Base-by-base conservation (phyloP, 2,329 filamentous ascomycete species). In the Alternaria viburni region DNA sequence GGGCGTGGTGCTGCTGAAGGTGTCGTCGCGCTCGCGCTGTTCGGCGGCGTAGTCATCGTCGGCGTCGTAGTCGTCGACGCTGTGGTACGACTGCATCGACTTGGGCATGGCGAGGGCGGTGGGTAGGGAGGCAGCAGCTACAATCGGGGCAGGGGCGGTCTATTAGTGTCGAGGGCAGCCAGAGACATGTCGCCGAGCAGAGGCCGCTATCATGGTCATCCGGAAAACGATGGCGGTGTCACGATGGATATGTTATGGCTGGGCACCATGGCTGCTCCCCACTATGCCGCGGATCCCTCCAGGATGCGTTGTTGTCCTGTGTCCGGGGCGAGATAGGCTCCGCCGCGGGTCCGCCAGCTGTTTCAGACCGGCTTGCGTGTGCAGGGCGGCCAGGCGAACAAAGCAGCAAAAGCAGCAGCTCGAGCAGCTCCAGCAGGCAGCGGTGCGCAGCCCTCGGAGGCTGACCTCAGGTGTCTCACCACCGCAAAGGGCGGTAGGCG, bases 1-100 rank as follows among this genome's bases (percentile, higher is more conserved):
- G 26, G 74, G 76, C 7, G 75, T 78, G 43, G 75, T 69, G 72
- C 67, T 74, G 70, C 74, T 74, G 65, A 76, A 65, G 15, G 75
- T 77, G 57, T 79, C 74, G 58, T 67, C 62, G 51, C 69, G 69
- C 63, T 77, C 73, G 47, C 71, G 70, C 52, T 69, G 70, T 61
- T 76, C 71, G 59, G 72, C 70, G 54, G 74, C 71, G 54, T 77
- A 71, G 43, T 77, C 74, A 59, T 78, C 74, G 61, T 78, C 75
- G 64, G 77, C 77, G 62, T 79, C 72, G 57, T 74, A 68, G 69
- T 68, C 62, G 64, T 75, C 74, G 64, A 79, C 66, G 64, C 76
- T 81, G 59, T 70, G 76, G 65, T 74, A 79, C 17, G 79, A 80
- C 47, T 66, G 72, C 44, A 74, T 68, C 10, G 78, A 79, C 67